Conservation (phyloP, 2,329 filamentous ascomycete species). For the Calonectria multiphialidica region DNA sequence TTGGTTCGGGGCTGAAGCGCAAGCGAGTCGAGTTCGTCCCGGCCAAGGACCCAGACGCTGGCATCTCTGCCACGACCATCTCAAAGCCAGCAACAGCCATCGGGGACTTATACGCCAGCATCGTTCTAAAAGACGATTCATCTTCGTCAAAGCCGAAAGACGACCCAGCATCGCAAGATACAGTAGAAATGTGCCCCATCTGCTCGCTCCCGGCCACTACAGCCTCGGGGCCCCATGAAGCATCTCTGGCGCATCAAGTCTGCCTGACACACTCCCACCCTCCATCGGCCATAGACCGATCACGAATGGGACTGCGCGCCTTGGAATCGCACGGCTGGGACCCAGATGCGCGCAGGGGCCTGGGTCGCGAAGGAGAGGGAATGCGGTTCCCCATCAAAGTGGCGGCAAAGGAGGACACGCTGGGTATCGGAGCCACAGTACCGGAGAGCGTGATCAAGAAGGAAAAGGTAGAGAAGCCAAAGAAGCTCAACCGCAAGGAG, state of each 20-base stretch:
- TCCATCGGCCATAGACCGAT: slow-evolving; percentile 78
- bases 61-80: slow-evolving; percentile 28
- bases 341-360: slow-evolving; percentile 76
- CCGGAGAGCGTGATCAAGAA: slow-evolving; percentile 55
- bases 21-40: slow-evolving; percentile 69
- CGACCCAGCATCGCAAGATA: slow-evolving; percentile 15
- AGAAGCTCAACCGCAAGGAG: slow-evolving; percentile 77
- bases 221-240: slow-evolving; percentile 61
- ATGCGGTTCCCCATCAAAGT: slow-evolving; percentile 82
- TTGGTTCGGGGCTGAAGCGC: slow-evolving; percentile 68
- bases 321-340: slow-evolving; percentile 80
- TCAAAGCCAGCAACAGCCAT: slow-evolving; percentile 34
- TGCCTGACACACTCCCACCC: slow-evolving; percentile 77
- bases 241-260: slow-evolving; percentile 78
- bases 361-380: slow-evolving; percentile 79
- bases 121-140: slow-evolving; percentile 65
- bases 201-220: slow-evolving; percentile 52
- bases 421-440: slow-evolving; percentile 75
- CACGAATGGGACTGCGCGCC: slow-evolving; percentile 76
- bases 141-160: background rate
- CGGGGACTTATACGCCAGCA: slow-evolving; percentile 73
- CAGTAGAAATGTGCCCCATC: slow-evolving; percentile 47
- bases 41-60: slow-evolving; percentile 56
- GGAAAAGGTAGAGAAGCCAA: slow-evolving; percentile 57
- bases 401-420: slow-evolving; percentile 77